Base-by-base conservation (phyloP, 2,329 filamentous ascomycete genomes). In the Lasiodiplodia sp. region DNA sequence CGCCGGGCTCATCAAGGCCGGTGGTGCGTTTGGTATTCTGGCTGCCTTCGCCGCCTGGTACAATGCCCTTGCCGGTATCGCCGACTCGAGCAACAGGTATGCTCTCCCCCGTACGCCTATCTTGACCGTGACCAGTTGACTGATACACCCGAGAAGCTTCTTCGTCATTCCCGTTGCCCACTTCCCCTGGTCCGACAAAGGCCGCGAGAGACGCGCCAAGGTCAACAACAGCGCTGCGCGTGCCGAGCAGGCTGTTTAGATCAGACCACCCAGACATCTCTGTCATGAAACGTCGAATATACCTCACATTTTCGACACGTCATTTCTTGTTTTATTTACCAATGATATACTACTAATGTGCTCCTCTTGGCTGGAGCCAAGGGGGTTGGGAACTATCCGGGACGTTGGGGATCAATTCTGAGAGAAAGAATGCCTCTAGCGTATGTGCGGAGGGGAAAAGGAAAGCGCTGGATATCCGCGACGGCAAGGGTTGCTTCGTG, bases 101-200 rank as follows among this genome's bases (percentile, higher is more conserved):
- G 76, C 40, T 23, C 6, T 34, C 16, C 53, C 2, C n/a, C 28
- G 8, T 40, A 21, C 7, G 3, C 23, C 14, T 18, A 16, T n/a
- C 18, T n/a, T 37, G 16, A 3, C 53, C 14, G 16, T 8, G 53
- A 37, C 16, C 28, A 40, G 5, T n/a, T n/a, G 14, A 4, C 31
- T 57, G 28, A 57, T 34, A 28, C 23, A 4, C 14, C 31, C 38
- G 2, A 67, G 70, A 75, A 96, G 93, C 85, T 97, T 97, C 89
- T 96, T 97, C 86, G 86, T 96, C 80, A 89, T 97, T 71, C 95
- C 94, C 64, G 94, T 97, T 71, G 90, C 92, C 75, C 94, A 97
- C 86, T 96, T 97, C 86, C 95, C 94, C 66, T 97, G 95, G 95
- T 95, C 92, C 56, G 79, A 80, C 68, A 80, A 80, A 75, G 79